Base-by-base conservation (phyloP, 257 asterid genomes). In the Solanum raphanifolium region DNA sequence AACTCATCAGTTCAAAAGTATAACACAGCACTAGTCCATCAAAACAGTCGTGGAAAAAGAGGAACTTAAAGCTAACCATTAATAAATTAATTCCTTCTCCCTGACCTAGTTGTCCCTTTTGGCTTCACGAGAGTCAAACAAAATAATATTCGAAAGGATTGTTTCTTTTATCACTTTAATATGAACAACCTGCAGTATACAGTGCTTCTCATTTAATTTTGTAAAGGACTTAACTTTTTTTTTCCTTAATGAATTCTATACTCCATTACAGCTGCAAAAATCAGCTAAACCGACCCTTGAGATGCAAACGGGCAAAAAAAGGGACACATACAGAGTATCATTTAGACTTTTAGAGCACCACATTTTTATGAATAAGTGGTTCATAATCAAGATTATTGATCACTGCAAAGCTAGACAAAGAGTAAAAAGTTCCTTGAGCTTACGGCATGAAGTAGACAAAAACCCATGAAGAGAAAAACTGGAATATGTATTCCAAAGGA, bases 1-100 rank as follows among this genome's bases (percentile, higher is more conserved):
- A 83, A 87, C 36, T 76, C 88, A 88, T 88, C 39, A 88, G 78
- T 84, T 84, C 13, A 83, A 85, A 55, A 29, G 65, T 6, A 21
- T 39, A 20, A 83, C 39, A 31, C 29, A 55, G 7, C 58, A 32
- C 32, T n/a, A 36, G 83, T 31, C 38, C 11, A 27, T 36, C 38
- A 55, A 86, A 74, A 74, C 5, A 74, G n/a, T 21, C 32, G 13
- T 10, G 52, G 83, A 27, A 81, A 27, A 79, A 79, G 20, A 15
- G 43, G 43, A 31, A 48, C 27, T 48, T 82, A 82, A 48, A 29
- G 69, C 46, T 82, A 20, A 48, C 21, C 71, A 52, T 48, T 48
- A 48, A 48, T 20, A 48, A 82, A 48, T 11, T 18, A 82, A 4
- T 48, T 43, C 27, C 29, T 82, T 82, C 62, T 48, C 29, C 86